Evolutionary conservation across 495 filamentous ascomycete species (phyloP).

Genomic region (Friedmanniomyces simplex): DNA sequence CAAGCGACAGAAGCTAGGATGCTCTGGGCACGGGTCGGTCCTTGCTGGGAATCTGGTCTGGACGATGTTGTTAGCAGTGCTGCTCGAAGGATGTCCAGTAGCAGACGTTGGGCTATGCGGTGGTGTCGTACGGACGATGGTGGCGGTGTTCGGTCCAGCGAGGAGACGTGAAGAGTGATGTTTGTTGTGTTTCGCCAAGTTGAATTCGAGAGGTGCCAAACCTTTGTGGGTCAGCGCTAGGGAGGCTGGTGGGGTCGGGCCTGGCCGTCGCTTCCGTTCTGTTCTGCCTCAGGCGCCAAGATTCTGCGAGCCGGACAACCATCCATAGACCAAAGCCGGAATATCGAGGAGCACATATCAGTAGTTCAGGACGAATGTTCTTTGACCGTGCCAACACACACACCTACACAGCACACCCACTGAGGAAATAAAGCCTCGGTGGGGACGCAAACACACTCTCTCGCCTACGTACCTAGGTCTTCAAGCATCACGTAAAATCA

Average conservation of each 20-base stretch:
- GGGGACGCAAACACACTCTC: neutral
- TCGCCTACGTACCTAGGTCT: neutral
- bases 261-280: neutral
- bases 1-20: conserved; percentile 8
- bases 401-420: neutral
- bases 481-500: conserved; percentile 60
- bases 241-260: neutral
- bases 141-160: neutral
- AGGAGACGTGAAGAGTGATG: neutral
- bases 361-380: too few relatives aligned
- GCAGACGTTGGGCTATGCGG: neutral
- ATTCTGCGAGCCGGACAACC: neutral
- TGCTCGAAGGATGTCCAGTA: too few relatives aligned
- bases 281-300: too few relatives aligned
- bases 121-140: neutral
- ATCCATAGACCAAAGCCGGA: neutral
- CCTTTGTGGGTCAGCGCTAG: neutral
- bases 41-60: neutral
- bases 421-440: neutral
- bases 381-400: neutral
- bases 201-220: neutral
- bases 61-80: neutral
- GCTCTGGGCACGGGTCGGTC: neutral
- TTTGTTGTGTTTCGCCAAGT: neutral
- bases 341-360: too few relatives aligned